phyloP scores from a whole-genome alignment of 2,329 filamentous ascomycete genomes.

The Orbilia javanica region DNA sequence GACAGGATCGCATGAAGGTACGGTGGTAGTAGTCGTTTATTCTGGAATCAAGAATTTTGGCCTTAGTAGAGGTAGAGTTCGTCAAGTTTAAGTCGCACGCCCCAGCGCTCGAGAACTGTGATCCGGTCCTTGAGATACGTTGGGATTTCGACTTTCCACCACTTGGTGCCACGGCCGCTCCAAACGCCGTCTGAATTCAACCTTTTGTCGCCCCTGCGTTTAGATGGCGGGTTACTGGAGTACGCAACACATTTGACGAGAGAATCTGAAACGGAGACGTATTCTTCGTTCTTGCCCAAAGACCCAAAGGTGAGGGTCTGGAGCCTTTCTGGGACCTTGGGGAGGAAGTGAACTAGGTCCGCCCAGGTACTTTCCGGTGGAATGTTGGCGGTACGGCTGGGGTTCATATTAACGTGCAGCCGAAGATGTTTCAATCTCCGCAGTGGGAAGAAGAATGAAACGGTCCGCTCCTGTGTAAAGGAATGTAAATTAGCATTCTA shows the following conservation, averaged over 20 bases:
- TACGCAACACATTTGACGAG: constrained; percentile 58
- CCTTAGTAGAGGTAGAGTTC: constrained; percentile 57
- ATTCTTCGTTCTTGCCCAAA: constrained; percentile 58
- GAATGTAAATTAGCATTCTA: constrained; percentile 42
- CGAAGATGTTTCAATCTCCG: constrained; percentile 58
- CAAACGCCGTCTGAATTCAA: constrained; percentile 50
- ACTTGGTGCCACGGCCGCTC: constrained; percentile 55
- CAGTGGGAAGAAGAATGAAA: constrained; percentile 56
- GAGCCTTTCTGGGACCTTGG: constrained; percentile 51
- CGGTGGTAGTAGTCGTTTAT: constrained; percentile 18
- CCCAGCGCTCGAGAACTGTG: constrained; percentile 53
- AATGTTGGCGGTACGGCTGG: constrained; percentile 57
- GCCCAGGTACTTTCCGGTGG: constrained; percentile 56
- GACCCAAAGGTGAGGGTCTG: constrained; percentile 55
- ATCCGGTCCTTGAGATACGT: constrained; percentile 53
- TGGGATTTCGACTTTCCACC: constrained; percentile 55
- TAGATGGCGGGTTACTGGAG: constrained; percentile 45
- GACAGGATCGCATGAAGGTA: constrained; percentile 33
- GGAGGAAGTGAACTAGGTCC: constrained; percentile 51
- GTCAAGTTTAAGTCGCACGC: constrained; percentile 54
- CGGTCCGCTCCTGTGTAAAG: constrained; percentile 50
- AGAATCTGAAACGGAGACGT: constrained; percentile 51
- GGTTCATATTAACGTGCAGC: constrained; percentile 58
- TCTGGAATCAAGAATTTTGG: not conserved
- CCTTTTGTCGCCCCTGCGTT: constrained; percentile 51